Evolutionary conservation across 257 asterid species (phyloP).

Genomic region (Nicotiana attenuata): DNA sequence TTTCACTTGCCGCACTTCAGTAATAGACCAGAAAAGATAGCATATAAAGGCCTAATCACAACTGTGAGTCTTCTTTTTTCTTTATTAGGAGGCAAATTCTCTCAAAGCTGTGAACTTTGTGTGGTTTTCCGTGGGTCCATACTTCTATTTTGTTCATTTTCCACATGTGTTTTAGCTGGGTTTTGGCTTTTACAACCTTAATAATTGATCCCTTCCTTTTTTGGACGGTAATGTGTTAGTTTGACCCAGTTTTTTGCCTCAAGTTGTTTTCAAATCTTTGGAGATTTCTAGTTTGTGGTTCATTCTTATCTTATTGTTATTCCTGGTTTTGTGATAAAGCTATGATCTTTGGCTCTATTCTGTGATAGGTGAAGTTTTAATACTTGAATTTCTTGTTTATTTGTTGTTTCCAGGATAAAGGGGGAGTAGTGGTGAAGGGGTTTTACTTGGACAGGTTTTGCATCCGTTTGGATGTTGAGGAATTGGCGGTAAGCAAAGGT

Average conservation of each 20-base stretch:
- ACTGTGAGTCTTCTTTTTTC: conserved; percentile 27
- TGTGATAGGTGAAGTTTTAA: neutral
- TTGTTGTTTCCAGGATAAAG: conserved; percentile 10
- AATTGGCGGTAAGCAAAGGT: conserved; percentile 34
- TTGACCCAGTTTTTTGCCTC: conserved; percentile 18
- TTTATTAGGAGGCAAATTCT: neutral
- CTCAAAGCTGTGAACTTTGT: conserved; percentile 9
- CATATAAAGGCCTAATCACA: conserved; percentile 19
- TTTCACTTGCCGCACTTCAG: conserved; percentile 20
- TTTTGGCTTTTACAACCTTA: conserved; percentile 13
- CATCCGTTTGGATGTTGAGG: conserved; percentile 55
- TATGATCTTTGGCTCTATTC: conserved; percentile 8
- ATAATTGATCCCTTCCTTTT: neutral
- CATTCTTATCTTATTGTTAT: neutral
- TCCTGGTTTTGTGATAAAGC: conserved; percentile 11
- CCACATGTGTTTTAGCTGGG: conserved; percentile 10
- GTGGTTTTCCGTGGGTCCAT: neutral
- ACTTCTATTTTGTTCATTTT: neutral
- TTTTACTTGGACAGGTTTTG: conserved; percentile 7
- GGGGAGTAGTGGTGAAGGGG: neutral
- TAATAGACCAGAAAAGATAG: conserved; percentile 21
- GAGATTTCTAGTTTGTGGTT: conserved; percentile 3
- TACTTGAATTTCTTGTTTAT: conserved; percentile 1
- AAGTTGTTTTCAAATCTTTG: neutral
- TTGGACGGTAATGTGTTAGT: conserved; percentile 16